Conservation (phyloP, 2,329 filamentous ascomycete species). For the Bipolaris sorokiniana region DNA sequence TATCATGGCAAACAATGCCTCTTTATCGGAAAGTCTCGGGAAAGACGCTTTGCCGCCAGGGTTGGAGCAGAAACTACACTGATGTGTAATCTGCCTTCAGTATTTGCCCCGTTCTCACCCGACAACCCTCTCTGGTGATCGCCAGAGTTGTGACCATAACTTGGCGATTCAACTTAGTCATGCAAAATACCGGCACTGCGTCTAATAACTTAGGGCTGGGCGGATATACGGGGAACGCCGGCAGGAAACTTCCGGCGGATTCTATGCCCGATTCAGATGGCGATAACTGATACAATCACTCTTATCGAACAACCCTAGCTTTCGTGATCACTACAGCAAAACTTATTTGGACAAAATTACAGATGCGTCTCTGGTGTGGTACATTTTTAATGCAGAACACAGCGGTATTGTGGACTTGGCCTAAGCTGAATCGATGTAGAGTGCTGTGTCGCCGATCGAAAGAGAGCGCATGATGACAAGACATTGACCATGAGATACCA, state of each 20-base stretch:
- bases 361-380: neutral
- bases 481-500: neutral
- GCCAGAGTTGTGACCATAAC: neutral
- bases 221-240: conserved; percentile 2
- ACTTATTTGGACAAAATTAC: neutral
- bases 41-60: neutral
- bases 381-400: neutral
- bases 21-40: neutral
- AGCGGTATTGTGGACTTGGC: neutral
- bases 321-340: neutral
- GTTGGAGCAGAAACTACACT: neutral
- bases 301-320: neutral
- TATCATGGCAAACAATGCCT: conserved; percentile 1
- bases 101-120: neutral
- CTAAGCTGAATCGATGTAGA: neutral
- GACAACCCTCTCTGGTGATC: neutral
- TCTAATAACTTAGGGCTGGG: conserved; percentile 2
- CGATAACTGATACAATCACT: neutral
- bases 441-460: neutral
- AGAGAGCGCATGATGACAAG: neutral
- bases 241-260: conserved; percentile 11
- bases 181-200: conserved; percentile 8
- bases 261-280: conserved; percentile 9
- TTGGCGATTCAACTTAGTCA: conserved; percentile 5
- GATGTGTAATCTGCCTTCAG: neutral